Conservation (phyloP, 2,329 filamentous ascomycete genomes). For the Aspergillus fumigatus region DNA sequence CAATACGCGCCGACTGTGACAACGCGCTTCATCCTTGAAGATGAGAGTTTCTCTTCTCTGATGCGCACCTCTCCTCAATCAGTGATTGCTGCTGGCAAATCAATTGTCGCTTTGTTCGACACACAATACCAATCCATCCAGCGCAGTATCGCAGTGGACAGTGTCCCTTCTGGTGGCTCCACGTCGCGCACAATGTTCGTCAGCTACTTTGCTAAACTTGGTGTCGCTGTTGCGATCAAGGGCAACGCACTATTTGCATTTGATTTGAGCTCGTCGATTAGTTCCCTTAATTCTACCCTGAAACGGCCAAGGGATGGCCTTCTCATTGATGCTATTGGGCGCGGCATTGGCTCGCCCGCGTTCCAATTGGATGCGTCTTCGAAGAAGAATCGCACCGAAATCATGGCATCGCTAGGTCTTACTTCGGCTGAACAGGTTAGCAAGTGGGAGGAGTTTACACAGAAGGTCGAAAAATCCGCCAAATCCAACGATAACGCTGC, state of each 20-base stretch:
- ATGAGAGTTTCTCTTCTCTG: conserved; percentile 37
- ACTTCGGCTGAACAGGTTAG: conserved; percentile 27
- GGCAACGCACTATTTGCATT: conserved; percentile 42
- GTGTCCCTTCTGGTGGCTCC: conserved; percentile 23
- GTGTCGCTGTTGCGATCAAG: conserved; percentile 39
- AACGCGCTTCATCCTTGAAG: conserved; percentile 34
- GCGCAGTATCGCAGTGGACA: conserved; percentile 33
- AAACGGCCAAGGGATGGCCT: conserved; percentile 39
- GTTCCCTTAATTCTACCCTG: conserved; percentile 24
- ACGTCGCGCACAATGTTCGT: conserved; percentile 34
- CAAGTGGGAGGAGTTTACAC: conserved; percentile 32
- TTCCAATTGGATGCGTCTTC: conserved; percentile 25
- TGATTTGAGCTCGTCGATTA: conserved; percentile 35
- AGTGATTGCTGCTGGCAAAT: conserved; percentile 39
- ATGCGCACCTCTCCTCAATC: conserved; percentile 41
- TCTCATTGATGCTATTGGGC: conserved; percentile 40
- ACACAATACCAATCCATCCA: conserved; percentile 45
- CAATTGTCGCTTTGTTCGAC: conserved; percentile 43
- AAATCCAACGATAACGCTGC: conserved; percentile 22
- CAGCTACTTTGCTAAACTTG: conserved; percentile 42
- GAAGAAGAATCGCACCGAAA: conserved; percentile 28
- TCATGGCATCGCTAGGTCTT: conserved; percentile 28
- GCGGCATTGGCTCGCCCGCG: conserved; percentile 34
- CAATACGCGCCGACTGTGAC: conserved; percentile 38
- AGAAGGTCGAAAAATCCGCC: conserved; percentile 24